A percentile compares a stretch with the other conserved stretches of the same genome.
Conservation (phyloP, 78 protist genomes). For the Chrysochromulina parva region DNA sequence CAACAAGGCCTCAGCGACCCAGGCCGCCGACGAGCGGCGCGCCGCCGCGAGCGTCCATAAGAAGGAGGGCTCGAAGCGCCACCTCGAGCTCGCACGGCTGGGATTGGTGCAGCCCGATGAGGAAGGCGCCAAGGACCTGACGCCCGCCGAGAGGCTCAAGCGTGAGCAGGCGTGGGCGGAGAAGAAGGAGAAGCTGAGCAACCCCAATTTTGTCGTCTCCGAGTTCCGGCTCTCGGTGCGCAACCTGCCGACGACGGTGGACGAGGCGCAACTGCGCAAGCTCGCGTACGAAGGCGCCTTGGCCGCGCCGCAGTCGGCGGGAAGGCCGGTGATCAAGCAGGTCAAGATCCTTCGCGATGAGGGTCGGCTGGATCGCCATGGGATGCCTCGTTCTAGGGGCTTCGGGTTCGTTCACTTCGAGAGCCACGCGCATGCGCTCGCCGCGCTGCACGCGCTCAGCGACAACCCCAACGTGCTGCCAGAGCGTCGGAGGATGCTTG, state of each 20-base stretch:
- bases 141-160: neutral
- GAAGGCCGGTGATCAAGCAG: neutral
- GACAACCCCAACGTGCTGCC: constrained; percentile 37
- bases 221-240: constrained; percentile 41
- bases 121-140: no score
- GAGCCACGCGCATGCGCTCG: constrained; percentile 26
- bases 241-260: constrained; percentile 20
- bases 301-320: neutral
- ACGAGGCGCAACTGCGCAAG: neutral
- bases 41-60: no score
- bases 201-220: constrained; percentile 47
- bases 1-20: no score
- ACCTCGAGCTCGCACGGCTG: neutral
- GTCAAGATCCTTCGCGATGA: constrained; percentile 28
- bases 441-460: constrained; percentile 3
- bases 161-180: neutral
- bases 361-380: neutral
- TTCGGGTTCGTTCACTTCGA: neutral
- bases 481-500: neutral
- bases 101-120: neutral
- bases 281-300: neutral
- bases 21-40: no score
- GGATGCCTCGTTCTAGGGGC: neutral
- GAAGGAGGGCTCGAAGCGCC: neutral
- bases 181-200: constrained; percentile 22